A percentile compares a stretch with the other conserved stretches of the same genome.
phyloP scores from a whole-genome alignment of 2,329 filamentous ascomycete genomes.

The Lizonia empirigonia region DNA sequence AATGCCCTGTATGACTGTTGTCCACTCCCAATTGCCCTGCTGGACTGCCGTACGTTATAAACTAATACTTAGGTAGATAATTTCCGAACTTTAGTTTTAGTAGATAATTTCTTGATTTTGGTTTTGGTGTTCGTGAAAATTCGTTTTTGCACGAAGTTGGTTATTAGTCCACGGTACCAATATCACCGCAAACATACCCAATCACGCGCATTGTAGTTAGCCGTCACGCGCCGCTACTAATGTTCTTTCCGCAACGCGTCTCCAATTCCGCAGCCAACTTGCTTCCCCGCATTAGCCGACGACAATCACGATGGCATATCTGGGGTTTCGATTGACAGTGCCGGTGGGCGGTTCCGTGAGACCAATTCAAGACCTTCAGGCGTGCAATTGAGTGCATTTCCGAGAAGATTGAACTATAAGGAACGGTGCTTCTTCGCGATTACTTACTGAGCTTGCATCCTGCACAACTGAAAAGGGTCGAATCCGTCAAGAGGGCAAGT shows the following conservation, averaged over 20 bases:
- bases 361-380: neutral
- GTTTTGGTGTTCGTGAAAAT: too few species aligned
- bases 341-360: neutral
- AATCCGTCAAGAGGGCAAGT: too few species aligned
- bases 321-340: neutral
- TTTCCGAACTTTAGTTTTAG: too few species aligned
- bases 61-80: too few species aligned
- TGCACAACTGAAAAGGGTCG: neutral
- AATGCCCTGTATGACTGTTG: too few species aligned
- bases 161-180: too few species aligned
- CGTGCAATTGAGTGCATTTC: conserved; percentile 5
- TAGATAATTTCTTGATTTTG: too few species aligned
- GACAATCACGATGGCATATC: neutral
- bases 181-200: conserved; percentile 1
- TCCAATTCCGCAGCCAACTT: conserved; percentile 24
- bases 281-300: conserved; percentile 25
- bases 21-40: too few species aligned
- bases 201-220: neutral
- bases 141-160: too few species aligned
- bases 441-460: neutral
- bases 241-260: conserved; percentile 18
- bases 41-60: too few species aligned
- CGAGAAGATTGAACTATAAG: conserved; percentile 4
- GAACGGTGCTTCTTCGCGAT: neutral
- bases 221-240: neutral